Evolutionary conservation across 2,329 filamentous ascomycete genomes (phyloP).

Genomic region (Apiospora arundinis): DNA sequence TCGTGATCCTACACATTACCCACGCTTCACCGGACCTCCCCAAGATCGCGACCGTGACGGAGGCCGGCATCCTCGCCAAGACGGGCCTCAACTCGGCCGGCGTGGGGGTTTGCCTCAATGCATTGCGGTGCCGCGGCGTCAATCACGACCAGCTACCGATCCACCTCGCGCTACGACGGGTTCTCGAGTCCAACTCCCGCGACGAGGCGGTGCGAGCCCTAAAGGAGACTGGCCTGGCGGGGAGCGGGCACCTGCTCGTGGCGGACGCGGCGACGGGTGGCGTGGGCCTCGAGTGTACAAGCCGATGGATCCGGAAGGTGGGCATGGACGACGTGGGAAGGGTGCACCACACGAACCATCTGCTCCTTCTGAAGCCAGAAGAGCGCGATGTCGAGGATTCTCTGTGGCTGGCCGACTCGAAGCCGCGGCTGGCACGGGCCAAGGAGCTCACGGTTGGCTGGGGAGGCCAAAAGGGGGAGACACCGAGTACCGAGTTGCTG

Average conservation of each 20-base stretch:
- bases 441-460: constrained; percentile 31
- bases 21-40: constrained; percentile 51
- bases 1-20: constrained; percentile 54
- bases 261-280: constrained; percentile 48
- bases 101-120: constrained; percentile 67
- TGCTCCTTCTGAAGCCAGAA: constrained; percentile 33
- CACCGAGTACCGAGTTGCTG: constrained; percentile 26
- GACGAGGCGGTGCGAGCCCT: constrained; percentile 52
- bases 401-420: constrained; percentile 40
- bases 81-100: constrained; percentile 67
- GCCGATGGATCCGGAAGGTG: constrained; percentile 37
- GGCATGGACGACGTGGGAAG: constrained; percentile 38
- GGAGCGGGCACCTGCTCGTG: constrained; percentile 57
- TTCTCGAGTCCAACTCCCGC: constrained; percentile 57
- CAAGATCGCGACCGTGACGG: constrained; percentile 61
- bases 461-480: not conserved
- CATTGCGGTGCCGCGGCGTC: constrained; percentile 63
- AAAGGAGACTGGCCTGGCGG: constrained; percentile 52
- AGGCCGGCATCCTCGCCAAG: constrained; percentile 68
- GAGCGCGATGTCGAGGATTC: constrained; percentile 36
- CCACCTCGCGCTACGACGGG: constrained; percentile 64
- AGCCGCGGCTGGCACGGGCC: constrained; percentile 33
- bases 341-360: constrained; percentile 52
- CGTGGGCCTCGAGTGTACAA: constrained; percentile 53
- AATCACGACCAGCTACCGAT: constrained; percentile 59